Base-by-base conservation (phyloP, 306 rosid species). In the Neltuma alba region DNA sequence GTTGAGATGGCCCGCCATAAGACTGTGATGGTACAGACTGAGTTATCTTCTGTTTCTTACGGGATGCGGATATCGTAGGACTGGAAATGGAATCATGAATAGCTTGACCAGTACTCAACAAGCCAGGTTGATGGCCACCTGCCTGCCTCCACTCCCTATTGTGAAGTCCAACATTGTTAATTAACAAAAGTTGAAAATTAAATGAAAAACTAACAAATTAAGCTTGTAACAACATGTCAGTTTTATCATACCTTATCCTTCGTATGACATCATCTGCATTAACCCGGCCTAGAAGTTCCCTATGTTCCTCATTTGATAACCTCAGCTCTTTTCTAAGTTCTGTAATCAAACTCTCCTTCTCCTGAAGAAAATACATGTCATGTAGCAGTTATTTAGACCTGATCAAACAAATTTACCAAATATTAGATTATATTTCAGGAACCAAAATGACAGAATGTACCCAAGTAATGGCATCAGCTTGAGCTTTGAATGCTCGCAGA, bases 401-500 rank as follows among this genome's bases (percentile, higher is more conserved):
- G 88, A 84, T 81, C 85, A 76, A 79, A 60, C 83, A 84, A 74
- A 70, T 64, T 63, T 25, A 52, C 83, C 34, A 77, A 55, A 72
- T n/a, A 74, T 77, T 76, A 87, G 89, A 83, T 77, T 77, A 87
- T 87, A 83, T 72, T 78, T 68, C 75, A 34, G 76, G 80, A 85
- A 82, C 79, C 70, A 79, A 79, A 86, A 81, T 60, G 50, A 80
- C 34, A 72, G 82, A 74, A 70, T 25, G 82, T 92, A 94, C 98
- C 98, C 98, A 94, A 85, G 98, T 89, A 86, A 94, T 91, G 87
- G 90, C 92, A 91, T 94, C 98, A 81, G 97, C 94, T 87, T 92
- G 98, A 79, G 98, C 98, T 92, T 94, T 94, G 84, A 94, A 94
- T 89, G 98, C 98, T 91, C 98, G 86, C 72, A 94, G 89, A 87